Base-by-base conservation (phyloP, 1,284 basidiomycete species). In the Cryptococcus sp. region DNA sequence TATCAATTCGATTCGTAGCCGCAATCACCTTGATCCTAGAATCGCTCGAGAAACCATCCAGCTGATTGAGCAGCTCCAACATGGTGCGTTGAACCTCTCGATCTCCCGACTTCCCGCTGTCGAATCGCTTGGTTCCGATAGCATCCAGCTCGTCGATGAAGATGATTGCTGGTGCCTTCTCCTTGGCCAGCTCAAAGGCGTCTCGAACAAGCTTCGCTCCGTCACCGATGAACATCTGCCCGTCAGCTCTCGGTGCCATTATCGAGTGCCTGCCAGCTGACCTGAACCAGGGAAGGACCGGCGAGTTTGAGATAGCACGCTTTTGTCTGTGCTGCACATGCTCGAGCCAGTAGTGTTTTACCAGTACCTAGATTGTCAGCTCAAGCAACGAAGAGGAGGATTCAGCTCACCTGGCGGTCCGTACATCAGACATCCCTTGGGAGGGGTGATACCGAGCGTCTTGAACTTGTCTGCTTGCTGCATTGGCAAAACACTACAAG, bases 91-190 rank as follows among this genome's bases (percentile, higher is more conserved):
- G 95, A 55, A 98, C 97, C 77, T 99, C 95, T 59, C 95, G 84
- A 75, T 99, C 95, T 60, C 95, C 95, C 40, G 88, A 87, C 48
- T 95, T 97, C 64, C 93, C 95, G 43, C 88, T 93, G 63, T 98
- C 95, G 71, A 98, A 95, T 79, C 94, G 87, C 75, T 99, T 99
- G 7, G 95, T 98, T 66, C 95, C 94, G 63, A 98, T 84, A 36
- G 94, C 94, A 66, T 98, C 94, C 55, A 98, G 85, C 73, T 98
- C 94, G 71, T 98, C 94, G 70, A 98, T 97, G 73, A 98, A 98
- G 46, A 98, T 91, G 62, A 98, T 98, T 16, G 92, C 93, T 4
- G 94, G 94, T 4, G 93, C 89, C 68, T 97, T 92, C 68, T 97
- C 91, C 73, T 97, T 93, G n/a, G 95, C 94, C 16, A 97, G 85